phyloP scores from a whole-genome alignment of 1,139 yeast species.

The Candida tunisiensis region DNA sequence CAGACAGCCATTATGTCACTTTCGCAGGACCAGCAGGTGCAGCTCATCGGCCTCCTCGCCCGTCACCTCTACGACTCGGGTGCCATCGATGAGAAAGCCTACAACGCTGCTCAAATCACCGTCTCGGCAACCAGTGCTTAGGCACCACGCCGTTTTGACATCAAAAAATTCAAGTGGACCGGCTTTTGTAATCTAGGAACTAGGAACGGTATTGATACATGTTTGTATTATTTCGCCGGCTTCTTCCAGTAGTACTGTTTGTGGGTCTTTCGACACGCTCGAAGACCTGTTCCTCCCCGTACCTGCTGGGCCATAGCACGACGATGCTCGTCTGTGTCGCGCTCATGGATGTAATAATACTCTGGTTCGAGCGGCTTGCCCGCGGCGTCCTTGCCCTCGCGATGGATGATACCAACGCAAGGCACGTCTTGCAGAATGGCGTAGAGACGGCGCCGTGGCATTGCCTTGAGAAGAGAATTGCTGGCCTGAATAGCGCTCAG shows the following conservation, averaged over 20 bases:
- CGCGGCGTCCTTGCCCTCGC: conserved; percentile 91
- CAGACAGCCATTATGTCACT: background rate
- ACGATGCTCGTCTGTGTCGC: conserved; percentile 58
- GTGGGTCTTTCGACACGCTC: conserved; percentile 86
- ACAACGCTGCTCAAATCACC: no score
- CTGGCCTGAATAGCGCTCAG: conserved; percentile 48
- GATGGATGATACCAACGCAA: conserved; percentile 70
- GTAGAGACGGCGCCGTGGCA: conserved; percentile 17
- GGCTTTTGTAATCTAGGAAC: no score
- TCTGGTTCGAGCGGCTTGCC: conserved; percentile 90
- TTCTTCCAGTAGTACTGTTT: conserved; percentile 36
- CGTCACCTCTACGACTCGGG: conserved; percentile 49
- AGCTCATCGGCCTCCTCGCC: conserved; percentile 43
- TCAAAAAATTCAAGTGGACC: no score
- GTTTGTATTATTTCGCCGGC: conserved; percentile 1
- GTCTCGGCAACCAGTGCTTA: no score
- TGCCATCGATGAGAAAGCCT: no score
- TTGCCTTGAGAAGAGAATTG: conserved; percentile 12
- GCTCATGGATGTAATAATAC: conserved; percentile 75
- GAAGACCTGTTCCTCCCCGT: conserved; percentile 57
- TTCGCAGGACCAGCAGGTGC: conserved; percentile 33
- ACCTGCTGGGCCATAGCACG: conserved; percentile 46
- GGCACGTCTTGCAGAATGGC: conserved; percentile 26
- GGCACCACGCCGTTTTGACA: no score
- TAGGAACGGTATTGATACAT: no score